Evolutionary conservation across 2,329 filamentous ascomycete genomes (phyloP).

Genomic region (Ceratocystis destructans): DNA sequence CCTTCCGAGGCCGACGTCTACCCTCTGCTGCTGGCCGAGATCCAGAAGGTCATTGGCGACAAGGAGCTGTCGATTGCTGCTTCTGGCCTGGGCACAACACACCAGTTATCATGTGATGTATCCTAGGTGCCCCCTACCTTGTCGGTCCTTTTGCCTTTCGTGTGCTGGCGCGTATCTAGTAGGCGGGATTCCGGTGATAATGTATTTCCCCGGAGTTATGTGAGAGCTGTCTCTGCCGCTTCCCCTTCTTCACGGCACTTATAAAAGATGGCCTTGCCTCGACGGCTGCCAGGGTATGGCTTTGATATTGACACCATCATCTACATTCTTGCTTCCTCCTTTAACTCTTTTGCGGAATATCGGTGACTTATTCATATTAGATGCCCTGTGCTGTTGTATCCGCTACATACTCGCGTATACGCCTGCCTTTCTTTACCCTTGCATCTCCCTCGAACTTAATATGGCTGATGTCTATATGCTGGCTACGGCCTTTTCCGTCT

Average conservation of each 20-base stretch:
- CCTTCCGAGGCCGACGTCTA: slow-evolving; percentile 49
- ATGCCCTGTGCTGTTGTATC: background rate
- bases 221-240: too few relatives aligned
- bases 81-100: slow-evolving; percentile 33
- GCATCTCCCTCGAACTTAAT: background rate
- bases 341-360: background rate
- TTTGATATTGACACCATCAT: background rate
- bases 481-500: background rate
- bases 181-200: too few relatives aligned
- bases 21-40: slow-evolving; percentile 43
- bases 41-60: slow-evolving; percentile 43
- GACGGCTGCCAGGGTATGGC: background rate
- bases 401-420: background rate
- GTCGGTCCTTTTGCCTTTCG: too few relatives aligned
- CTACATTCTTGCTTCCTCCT: background rate
- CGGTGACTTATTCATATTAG: background rate
- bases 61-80: slow-evolving; percentile 52
- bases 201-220: too few relatives aligned
- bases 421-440: background rate
- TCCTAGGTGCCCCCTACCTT: too few relatives aligned
- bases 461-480: background rate
- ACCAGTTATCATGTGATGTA: too few relatives aligned
- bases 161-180: too few relatives aligned
- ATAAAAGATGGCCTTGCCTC: background rate
- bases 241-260: too few relatives aligned